Conservation (phyloP, 495 filamentous ascomycete genomes). For the Talaromyces trachyspermus region DNA sequence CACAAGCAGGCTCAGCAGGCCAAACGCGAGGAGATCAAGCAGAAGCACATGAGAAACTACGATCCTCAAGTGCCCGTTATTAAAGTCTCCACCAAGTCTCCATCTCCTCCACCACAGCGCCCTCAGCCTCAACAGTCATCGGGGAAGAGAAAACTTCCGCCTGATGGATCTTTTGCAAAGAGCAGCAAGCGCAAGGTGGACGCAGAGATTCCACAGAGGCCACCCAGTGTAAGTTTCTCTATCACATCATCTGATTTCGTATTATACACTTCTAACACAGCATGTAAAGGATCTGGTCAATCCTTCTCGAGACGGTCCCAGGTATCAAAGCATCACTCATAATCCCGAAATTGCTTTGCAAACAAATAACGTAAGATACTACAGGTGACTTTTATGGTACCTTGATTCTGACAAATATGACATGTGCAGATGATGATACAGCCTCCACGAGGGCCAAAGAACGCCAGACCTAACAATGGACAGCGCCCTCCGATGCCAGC, state of each 20-base stretch:
- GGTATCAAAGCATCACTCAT: slow-evolving; percentile 15
- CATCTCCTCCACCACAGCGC: slow-evolving; percentile 22
- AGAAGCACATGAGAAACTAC: slow-evolving; percentile 37
- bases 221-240: slow-evolving; percentile 23
- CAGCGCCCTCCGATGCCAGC: slow-evolving; percentile 28
- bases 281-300: slow-evolving; percentile 28
- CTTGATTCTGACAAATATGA: too few relatives aligned
- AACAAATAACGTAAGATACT: too few relatives aligned
- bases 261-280: background rate
- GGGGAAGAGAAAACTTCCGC: slow-evolving; percentile 4
- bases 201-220: slow-evolving; percentile 17
- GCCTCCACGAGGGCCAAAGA: slow-evolving; percentile 5
- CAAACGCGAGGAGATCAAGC: slow-evolving; percentile 30
- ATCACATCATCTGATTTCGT: background rate
- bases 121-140: slow-evolving; percentile 13
- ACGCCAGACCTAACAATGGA: background rate
- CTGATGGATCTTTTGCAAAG: slow-evolving; percentile 10
- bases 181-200: slow-evolving; percentile 20
- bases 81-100: slow-evolving; percentile 21
- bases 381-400: too few relatives aligned
- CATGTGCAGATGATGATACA: too few relatives aligned
- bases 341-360: slow-evolving; percentile 9
- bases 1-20: slow-evolving; percentile 25
- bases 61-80: slow-evolving; percentile 41
- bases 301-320: slow-evolving; percentile 32